Base-by-base conservation (phyloP, 352 stramenopile genomes). In the Elongisporangium anandrum region DNA sequence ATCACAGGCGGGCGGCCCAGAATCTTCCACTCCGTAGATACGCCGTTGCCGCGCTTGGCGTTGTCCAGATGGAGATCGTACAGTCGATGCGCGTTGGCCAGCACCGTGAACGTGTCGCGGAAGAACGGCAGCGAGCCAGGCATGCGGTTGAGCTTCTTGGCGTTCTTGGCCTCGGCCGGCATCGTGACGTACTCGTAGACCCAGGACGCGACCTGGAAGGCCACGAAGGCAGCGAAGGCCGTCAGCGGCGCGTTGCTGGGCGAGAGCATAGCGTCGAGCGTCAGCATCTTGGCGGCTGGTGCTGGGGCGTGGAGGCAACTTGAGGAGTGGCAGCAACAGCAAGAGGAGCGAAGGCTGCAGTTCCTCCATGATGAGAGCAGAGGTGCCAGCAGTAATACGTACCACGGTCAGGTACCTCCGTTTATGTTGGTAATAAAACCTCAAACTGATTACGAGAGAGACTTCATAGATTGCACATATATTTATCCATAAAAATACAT, bases 1-100 rank as follows among this genome's bases (percentile, higher is more conserved):
- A 87, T 66, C 50, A 57, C 66, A 24, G 70, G 75, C 17, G 69
- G 62, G 8, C 70, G 64, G 1, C 75, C 73, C 8, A 86, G 53
- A 8, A 75, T 63, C 24, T 69, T 47, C 16, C 77, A 60, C 55
- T 67, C 15, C 69, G 67, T 79, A 7, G 69, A 60, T 1, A 55
- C 54, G 6, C 72, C 67, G 26, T 70, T 45, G 59, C 63, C 58
- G 41, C 62, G 50, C 52, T 72, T 59, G 29, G 5, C 29, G 29
- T 41, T 41, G 5, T 4, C 29, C 29, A 41, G 9, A 15, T 41
- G 29, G 29, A 41, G 29, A 41, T 41, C 29, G 29, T 41, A 41
- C 4, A 41, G 29, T 8, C 9, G 5, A 8, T 41, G 4, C 1
- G 29, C 29, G 29, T 41, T 9, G 29, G 29, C 29, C 29, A 41